Percentiles rank a stretch among this genome's conserved stretches.
Conservation (phyloP, 1,284 basidiomycete genomes). For the Psilocybe mexicana region DNA sequence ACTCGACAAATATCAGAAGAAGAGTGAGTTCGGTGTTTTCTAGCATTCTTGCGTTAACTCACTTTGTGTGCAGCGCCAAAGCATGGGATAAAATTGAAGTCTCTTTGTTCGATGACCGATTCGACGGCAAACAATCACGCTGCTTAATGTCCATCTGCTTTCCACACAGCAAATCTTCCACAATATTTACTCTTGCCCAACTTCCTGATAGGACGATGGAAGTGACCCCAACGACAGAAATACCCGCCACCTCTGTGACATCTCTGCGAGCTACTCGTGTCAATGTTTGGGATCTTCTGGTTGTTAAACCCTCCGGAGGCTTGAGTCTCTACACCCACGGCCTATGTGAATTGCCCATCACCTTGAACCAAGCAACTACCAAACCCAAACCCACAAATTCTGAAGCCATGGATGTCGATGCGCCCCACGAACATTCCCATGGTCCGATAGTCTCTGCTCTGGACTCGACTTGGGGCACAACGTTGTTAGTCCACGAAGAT, state of each 20-base stretch:
- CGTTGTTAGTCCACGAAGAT: slow-evolving; percentile 49
- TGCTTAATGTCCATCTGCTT: slow-evolving; percentile 62
- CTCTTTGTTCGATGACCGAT: slow-evolving; percentile 66
- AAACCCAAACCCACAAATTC: slow-evolving; percentile 1
- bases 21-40: slow-evolving; percentile 48
- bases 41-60: background rate
- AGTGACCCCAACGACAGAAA: slow-evolving; percentile 39
- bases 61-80: slow-evolving; percentile 29
- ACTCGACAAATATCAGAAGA: slow-evolving; percentile 46
- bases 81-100: slow-evolving; percentile 51
- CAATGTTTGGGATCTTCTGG: slow-evolving; percentile 66
- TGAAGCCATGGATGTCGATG: slow-evolving; percentile 30
- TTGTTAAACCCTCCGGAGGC: slow-evolving; percentile 54
- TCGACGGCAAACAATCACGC: slow-evolving; percentile 51
- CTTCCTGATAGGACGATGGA: slow-evolving; percentile 43
- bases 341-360: slow-evolving; percentile 46
- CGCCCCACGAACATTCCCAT: slow-evolving; percentile 19
- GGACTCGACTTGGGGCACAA: slow-evolving; percentile 44
- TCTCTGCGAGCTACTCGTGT: slow-evolving; percentile 64
- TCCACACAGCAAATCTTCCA: slow-evolving; percentile 45
- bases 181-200: slow-evolving; percentile 48
- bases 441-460: slow-evolving; percentile 38
- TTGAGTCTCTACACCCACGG: slow-evolving; percentile 65
- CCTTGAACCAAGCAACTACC: slow-evolving; percentile 19
- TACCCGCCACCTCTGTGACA: slow-evolving; percentile 53